Base-by-base conservation (phyloP, 2,329 filamentous ascomycete genomes). In the Ilyonectria robusta region DNA sequence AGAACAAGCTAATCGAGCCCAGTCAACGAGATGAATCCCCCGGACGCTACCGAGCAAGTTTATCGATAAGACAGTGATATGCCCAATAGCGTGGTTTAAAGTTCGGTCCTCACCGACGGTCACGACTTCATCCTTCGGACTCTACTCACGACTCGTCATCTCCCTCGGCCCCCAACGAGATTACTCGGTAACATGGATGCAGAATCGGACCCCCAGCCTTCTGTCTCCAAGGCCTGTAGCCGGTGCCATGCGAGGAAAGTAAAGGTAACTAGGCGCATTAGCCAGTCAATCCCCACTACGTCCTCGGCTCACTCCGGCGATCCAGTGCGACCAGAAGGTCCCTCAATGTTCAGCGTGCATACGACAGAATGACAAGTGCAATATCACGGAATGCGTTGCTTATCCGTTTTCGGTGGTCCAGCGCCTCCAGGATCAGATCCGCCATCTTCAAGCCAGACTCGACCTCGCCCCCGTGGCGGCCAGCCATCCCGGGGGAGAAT, bases 301-400 rank as follows among this genome's bases (percentile, higher is more conserved):
- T 19, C 37, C 46, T 54, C 51, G 61, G 56, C 40, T 53, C 21
- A 53, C 57, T 42, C 62, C 56, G 56, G 46, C 4, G 31, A 31
- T 4, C 2, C 42, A 69, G 67, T 69, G 67, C 31, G 67, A 69
- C 33, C 61, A 54, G 33, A 65, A 46, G 50, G 65, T 69, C 7
- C 67, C 67, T 6, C 57, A 17, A 54, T 69, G 67, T 23, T 67
- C 67, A 13, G 65, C 67, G 47, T 69, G 65, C 47, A 35, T 57
- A 17, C 33, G 61, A 26, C 65, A 69, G 11, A 59, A 68, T 29
- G 67, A 69, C 10, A 42, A 54, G 44, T 69, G 65, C 23, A 68
- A 68, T 15, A 70, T 70, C 46, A 68, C 61, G 0, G 60, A 70
- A 44, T 65, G 67, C 23, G 67, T 70, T 6, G 62, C 65, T 1